phyloP scores from a whole-genome alignment of 1,139 yeast species.

The Casaregolazyma lundiana region DNA sequence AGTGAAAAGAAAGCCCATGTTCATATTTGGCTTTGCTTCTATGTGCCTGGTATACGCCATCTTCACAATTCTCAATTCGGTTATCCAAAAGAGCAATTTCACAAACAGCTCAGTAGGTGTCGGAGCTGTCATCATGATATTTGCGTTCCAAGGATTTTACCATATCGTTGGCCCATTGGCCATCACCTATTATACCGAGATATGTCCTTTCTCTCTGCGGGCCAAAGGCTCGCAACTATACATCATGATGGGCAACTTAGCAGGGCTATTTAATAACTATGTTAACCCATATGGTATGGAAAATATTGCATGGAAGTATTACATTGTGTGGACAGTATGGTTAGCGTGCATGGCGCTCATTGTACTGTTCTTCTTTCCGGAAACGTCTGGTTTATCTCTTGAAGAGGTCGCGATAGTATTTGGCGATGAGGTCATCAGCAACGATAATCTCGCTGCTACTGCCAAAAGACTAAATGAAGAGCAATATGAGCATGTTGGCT shows the following conservation, averaged over 20 bases:
- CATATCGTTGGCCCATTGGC: conserved; percentile 10
- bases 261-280: conserved; percentile 42
- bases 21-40: conserved; percentile 30
- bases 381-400: conserved; percentile 41
- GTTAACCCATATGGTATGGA: conserved; percentile 40
- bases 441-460: no score
- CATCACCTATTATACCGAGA: conserved; percentile 42
- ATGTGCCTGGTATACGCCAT: conserved; percentile 22
- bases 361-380: conserved; percentile 42
- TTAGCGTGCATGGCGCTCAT: conserved; percentile 12
- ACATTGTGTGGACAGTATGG: conserved; percentile 17
- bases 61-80: conserved; percentile 27
- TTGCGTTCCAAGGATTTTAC: conserved; percentile 17
- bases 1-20: conserved; percentile 36
- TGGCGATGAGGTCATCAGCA: no score
- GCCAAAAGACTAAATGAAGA: no score
- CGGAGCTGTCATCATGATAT: conserved; percentile 23
- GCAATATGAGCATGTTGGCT: no score
- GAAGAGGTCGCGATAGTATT: conserved; percentile 43
- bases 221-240: conserved; percentile 48
- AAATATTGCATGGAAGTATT: conserved; percentile 36
- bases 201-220: conserved; percentile 56
- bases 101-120: conserved; percentile 15
- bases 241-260: conserved; percentile 46
- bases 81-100: conserved; percentile 20